Conservation (phyloP, 176 grass and related monocot genomes). For the Cymbopogon citratus region DNA sequence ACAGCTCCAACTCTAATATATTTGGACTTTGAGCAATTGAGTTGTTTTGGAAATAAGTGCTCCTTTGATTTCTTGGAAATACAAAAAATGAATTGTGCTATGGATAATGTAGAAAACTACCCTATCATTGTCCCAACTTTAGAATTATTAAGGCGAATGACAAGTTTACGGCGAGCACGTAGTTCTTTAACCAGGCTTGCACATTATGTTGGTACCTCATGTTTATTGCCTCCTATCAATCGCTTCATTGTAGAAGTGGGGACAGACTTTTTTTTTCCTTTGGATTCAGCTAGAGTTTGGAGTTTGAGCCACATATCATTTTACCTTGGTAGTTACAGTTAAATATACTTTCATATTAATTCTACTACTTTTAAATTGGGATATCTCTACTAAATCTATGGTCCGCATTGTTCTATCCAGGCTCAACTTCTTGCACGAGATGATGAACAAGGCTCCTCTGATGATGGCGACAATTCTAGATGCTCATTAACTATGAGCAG, state of each 20-base stretch:
- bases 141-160: neutral
- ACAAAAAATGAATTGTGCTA: neutral
- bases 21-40: neutral
- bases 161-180: neutral
- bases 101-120: neutral
- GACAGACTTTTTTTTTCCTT: neutral
- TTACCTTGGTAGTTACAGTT: neutral
- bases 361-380: neutral
- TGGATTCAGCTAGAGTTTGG: neutral
- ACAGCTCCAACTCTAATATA: neutral
- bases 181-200: neutral
- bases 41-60: neutral
- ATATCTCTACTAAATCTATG: neutral
- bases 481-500: conserved; percentile 38
- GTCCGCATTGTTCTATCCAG: conserved; percentile 26
- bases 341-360: neutral
- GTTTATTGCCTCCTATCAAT: neutral
- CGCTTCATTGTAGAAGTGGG: neutral
- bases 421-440: conserved; percentile 77
- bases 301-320: neutral
- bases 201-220: neutral
- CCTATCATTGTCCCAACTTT: neutral
- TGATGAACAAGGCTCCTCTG: conserved; percentile 46
- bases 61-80: neutral
- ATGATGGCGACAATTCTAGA: conserved; percentile 44